A percentile compares a stretch with the other conserved stretches of the same genome.
phyloP scores from a whole-genome alignment of 2,329 filamentous ascomycete genomes.

The Trichoderma sp. region DNA sequence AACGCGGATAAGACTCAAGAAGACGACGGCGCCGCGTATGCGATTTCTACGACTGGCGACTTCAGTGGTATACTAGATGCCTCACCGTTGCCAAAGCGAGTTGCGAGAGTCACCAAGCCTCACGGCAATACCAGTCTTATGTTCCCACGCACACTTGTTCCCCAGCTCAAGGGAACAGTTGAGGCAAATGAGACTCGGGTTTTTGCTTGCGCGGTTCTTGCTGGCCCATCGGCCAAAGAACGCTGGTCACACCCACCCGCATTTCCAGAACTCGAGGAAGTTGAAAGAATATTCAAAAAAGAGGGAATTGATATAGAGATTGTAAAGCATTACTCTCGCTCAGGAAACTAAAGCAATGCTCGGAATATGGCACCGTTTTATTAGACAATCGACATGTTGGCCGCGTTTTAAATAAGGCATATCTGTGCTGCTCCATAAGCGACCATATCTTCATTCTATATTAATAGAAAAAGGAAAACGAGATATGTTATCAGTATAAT shows the following conservation, averaged over 20 bases:
- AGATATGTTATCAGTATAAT: neutral
- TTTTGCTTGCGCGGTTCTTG: neutral
- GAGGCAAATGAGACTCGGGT: neutral
- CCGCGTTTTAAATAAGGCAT: neutral
- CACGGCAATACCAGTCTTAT: constrained; percentile 17
- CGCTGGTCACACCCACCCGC: neutral
- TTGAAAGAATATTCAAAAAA: neutral
- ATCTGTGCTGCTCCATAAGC: neutral
- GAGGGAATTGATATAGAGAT: neutral
- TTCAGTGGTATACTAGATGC: neutral
- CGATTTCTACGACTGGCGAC: neutral
- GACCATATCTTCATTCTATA: neutral
- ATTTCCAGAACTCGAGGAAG: neutral
- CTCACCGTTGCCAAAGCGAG: neutral
- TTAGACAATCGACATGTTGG: neutral
- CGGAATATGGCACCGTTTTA: neutral
- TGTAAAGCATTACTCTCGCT: neutral
- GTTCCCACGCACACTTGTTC: constrained; percentile 18
- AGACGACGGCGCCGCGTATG: neutral
- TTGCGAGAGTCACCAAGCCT: neutral
- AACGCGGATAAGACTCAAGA: neutral
- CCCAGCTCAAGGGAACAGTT: constrained; percentile 9
- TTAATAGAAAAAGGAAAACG: neutral
- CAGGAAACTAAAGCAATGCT: neutral
- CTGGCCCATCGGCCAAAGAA: neutral